Conservation (phyloP, 2,329 filamentous ascomycete genomes). For the Penicillium paneum region DNA sequence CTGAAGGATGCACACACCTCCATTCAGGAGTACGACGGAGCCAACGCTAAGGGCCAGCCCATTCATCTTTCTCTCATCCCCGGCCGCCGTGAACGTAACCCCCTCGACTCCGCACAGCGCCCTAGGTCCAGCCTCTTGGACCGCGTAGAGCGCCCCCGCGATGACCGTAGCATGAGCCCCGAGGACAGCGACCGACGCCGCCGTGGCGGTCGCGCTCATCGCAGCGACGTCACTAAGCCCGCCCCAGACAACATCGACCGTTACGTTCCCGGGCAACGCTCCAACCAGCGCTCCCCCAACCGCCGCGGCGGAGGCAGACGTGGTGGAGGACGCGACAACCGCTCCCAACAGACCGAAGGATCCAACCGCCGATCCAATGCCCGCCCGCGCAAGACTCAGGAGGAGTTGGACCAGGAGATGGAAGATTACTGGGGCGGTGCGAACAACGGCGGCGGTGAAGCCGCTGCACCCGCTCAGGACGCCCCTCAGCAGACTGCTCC, state of each 20-base stretch:
- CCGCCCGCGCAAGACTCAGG: slow-evolving; percentile 77
- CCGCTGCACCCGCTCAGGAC: slow-evolving; percentile 32
- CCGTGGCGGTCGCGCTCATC: slow-evolving; percentile 44
- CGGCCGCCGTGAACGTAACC: slow-evolving; percentile 42
- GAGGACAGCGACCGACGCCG: slow-evolving; percentile 37
- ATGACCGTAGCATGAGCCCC: slow-evolving; percentile 45
- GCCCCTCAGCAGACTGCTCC: slow-evolving; percentile 26
- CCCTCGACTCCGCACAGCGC: slow-evolving; percentile 51
- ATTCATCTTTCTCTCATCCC: slow-evolving; percentile 70
- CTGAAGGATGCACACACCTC: slow-evolving; percentile 70
- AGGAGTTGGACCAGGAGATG: slow-evolving; percentile 96
- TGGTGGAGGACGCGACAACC: slow-evolving; percentile 41
- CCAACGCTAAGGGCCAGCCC: slow-evolving; percentile 85
- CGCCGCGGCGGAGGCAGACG: slow-evolving; percentile 49
- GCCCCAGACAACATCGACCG: slow-evolving; percentile 70
- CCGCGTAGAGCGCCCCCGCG: slow-evolving; percentile 51
- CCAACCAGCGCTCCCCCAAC: slow-evolving; percentile 40
- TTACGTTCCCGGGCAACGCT: slow-evolving; percentile 65
- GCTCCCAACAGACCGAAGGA: slow-evolving; percentile 16
- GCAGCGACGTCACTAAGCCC: slow-evolving; percentile 55
- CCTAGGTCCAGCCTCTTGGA: slow-evolving; percentile 64
- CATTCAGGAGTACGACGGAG: slow-evolving; percentile 77
- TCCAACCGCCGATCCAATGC: slow-evolving; percentile 45
- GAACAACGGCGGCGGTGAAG: slow-evolving; percentile 34
- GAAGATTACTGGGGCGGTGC: slow-evolving; percentile 76